Conservation (phyloP, 371 early-diverging fungal species). For the Cokeromyces recurvatus region DNA sequence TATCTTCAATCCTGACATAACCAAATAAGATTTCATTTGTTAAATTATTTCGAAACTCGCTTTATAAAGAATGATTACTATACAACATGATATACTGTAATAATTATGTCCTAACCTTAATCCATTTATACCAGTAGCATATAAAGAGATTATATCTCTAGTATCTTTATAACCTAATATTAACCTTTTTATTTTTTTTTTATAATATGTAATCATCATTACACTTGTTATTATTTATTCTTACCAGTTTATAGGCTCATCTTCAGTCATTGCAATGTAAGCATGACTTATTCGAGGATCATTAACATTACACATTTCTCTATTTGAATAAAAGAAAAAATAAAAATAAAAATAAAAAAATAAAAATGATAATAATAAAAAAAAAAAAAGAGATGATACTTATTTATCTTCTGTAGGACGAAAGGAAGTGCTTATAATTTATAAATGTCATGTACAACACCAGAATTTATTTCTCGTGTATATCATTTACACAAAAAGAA, state of each 20-base stretch:
- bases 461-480: no score
- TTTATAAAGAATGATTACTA: conserved; percentile 1
- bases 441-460: no score
- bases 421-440: no score
- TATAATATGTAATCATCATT: neutral
- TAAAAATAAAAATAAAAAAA: conserved; percentile 2
- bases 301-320: conserved; percentile 66
- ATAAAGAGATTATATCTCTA: conserved; percentile 63
- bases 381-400: no score
- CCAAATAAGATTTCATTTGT: conserved; percentile 66
- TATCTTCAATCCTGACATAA: conserved; percentile 58
- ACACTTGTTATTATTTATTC: neutral
- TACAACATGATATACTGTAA: neutral
- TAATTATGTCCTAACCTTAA: conserved; percentile 26
- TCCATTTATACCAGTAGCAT: conserved; percentile 56
- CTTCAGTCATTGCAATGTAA: conserved; percentile 56
- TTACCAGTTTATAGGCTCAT: conserved; percentile 56
- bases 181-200: conserved; percentile 38
- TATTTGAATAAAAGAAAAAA: conserved; percentile 2
- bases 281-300: conserved; percentile 61
- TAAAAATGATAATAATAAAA: neutral
- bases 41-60: conserved; percentile 55
- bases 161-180: conserved; percentile 68
- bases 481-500: no score
- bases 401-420: no score